A percentile compares a stretch with the other conserved stretches of the same genome.
phyloP scores from a whole-genome alignment of 2,329 filamentous ascomycete genomes.

The Stachybotrys echinatus region DNA sequence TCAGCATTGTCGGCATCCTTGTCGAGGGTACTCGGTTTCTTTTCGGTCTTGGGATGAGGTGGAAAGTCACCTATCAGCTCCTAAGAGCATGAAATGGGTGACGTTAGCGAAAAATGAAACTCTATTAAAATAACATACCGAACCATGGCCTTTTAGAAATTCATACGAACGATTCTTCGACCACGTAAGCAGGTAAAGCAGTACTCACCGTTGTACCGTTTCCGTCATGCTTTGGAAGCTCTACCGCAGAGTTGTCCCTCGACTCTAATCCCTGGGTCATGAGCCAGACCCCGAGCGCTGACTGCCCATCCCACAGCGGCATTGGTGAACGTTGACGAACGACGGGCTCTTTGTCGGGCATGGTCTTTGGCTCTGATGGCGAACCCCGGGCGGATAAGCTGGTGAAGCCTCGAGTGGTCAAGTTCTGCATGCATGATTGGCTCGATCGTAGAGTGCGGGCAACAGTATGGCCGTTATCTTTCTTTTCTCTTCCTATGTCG shows the following conservation, averaged over 20 bases:
- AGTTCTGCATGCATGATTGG: neutral
- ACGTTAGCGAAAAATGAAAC: too few species aligned
- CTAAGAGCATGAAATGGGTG: too few species aligned
- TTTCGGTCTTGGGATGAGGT: too few species aligned
- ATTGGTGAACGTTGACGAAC: slow-evolving; percentile 17
- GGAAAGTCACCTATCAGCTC: too few species aligned
- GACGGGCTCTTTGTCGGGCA: slow-evolving; percentile 19
- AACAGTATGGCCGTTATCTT: neutral
- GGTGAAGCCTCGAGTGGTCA: neutral
- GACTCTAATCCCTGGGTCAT: slow-evolving; percentile 25
- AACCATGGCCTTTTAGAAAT: too few species aligned
- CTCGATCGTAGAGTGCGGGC: neutral
- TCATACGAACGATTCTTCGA: too few species aligned
- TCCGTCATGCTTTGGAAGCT: slow-evolving; percentile 7
- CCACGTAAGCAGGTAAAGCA: too few species aligned
- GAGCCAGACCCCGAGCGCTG: slow-evolving; percentile 31
- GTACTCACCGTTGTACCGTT: neutral
- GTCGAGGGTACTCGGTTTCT: neutral
- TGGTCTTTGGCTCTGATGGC: neutral
- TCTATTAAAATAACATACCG: too few species aligned
- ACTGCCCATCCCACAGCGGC: slow-evolving; percentile 24
- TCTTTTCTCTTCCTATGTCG: neutral
- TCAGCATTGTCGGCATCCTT: neutral
- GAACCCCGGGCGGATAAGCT: too few species aligned
- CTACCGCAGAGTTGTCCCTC: slow-evolving; percentile 16